phyloP scores from a whole-genome alignment of 1,284 basidiomycete genomes.

The Ustilago cynodontis region DNA sequence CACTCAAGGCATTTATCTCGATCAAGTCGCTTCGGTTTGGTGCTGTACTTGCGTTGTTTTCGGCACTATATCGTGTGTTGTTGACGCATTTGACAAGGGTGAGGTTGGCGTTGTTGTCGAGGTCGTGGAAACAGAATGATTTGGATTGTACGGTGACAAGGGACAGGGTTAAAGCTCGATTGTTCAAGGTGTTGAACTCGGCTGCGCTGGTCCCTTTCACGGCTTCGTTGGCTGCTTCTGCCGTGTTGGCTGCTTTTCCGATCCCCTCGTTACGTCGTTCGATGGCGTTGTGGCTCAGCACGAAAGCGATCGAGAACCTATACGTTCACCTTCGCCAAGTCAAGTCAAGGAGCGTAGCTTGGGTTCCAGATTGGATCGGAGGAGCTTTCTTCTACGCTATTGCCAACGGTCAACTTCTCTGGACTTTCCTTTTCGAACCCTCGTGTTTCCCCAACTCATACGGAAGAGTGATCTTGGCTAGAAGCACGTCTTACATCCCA shows the following conservation, averaged over 20 bases:
- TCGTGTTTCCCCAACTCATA: conserved; percentile 54
- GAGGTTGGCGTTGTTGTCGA: conserved; percentile 27
- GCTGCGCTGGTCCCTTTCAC: conserved; percentile 44
- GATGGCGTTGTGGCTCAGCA: conserved; percentile 48
- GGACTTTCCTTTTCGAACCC: conserved; percentile 61
- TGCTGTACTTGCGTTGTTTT: conserved; percentile 46
- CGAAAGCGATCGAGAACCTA: conserved; percentile 46
- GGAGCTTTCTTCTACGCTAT: conserved; percentile 59
- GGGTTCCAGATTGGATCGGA: conserved; percentile 61
- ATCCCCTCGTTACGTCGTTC: conserved; percentile 25
- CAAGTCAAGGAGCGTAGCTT: conserved; percentile 30
- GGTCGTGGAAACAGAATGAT: conserved; percentile 15
- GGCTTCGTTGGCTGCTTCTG: conserved; percentile 25
- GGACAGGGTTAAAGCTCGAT: conserved; percentile 33
- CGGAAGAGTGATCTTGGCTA: conserved; percentile 48
- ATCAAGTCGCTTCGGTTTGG: conserved; percentile 41
- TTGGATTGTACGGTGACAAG: conserved; percentile 30
- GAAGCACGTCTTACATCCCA: conserved; percentile 59
- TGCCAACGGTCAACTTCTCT: conserved; percentile 61
- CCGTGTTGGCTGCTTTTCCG: conserved; percentile 44
- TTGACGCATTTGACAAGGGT: conserved; percentile 37
- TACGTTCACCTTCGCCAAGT: conserved; percentile 36
- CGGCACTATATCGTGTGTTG: conserved; percentile 51
- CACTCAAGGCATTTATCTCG: conserved; percentile 38
- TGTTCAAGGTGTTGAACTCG: conserved; percentile 43